Base-by-base conservation (phyloP, 164 flowering plant species). In the Vitis riparia region DNA sequence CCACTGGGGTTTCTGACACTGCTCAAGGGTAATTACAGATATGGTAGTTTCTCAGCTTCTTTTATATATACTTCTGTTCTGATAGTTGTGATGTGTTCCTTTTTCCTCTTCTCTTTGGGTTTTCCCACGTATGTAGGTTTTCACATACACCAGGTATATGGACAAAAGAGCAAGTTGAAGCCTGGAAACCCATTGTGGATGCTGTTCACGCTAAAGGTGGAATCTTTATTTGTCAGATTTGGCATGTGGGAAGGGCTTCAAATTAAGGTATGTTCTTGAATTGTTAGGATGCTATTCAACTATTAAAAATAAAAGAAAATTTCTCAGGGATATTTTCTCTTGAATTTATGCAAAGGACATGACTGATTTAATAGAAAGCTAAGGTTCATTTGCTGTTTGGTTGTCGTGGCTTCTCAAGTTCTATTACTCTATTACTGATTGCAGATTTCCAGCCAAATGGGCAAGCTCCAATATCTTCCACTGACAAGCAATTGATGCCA, bases 181-280 rank as follows among this genome's bases (percentile, higher is more conserved):
- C 83, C 5, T 84, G 87, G 85, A 84, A 79, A 68, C 87, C 87
- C 3, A 84, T 79, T 65, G 85, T 84, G 1, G 75, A 79, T 67
- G 85, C 77, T 66, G 85, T 82, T 70, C 84, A 84, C 70, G 85
- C 70, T 9, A 84, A 84, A 69, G 87, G 85, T 27, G 87, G 84
- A 1, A 59, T 74, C 47, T 77, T 84, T 72, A 79, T 84, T 27
- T 84, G 85, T 68, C 83, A 82, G 51, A 66, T 80, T 48, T 71
- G 83, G 80, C 83, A 77, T 77, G 67, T 62, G 7, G 83, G 83
- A 23, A 67, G 80, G 51, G 80, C 63, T 15, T 74, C 83, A 6
- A 68, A 65, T 62, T 0, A 15, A 51, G 74, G 83, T 79, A 11
- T 13, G 66, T 73, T 61, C 49, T 19, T 51, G 2, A 62, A 13